phyloP scores from a whole-genome alignment of 257 asterid species.

The Scutellaria minor region DNA sequence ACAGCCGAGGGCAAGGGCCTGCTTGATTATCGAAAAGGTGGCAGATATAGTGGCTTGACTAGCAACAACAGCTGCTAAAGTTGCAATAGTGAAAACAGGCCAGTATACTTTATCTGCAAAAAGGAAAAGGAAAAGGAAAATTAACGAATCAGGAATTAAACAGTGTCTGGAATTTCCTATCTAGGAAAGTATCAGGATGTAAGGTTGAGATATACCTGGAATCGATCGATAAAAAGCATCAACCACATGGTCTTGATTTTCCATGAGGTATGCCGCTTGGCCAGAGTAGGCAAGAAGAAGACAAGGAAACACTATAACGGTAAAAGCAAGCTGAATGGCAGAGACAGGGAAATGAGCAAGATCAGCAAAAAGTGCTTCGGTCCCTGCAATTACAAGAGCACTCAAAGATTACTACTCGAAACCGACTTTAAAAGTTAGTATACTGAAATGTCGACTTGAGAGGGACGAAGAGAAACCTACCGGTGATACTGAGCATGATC shows the following conservation, averaged over 20 bases:
- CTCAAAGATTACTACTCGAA: conserved; percentile 19
- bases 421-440: neutral
- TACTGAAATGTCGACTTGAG: neutral
- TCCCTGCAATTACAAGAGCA: conserved; percentile 62
- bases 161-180: no score
- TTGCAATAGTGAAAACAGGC: conserved; percentile 88
- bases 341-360: conserved; percentile 92
- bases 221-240: conserved; percentile 97
- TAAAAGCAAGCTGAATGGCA: conserved; percentile 95
- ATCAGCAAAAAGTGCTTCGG: conserved; percentile 98
- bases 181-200: neutral
- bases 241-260: conserved; percentile 63
- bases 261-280: conserved; percentile 94
- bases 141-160: neutral
- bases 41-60: conserved; percentile 98
- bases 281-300: conserved; percentile 96
- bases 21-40: conserved; percentile 93
- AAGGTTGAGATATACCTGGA: conserved; percentile 65
- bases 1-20: conserved; percentile 94
- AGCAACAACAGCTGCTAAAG: conserved; percentile 93
- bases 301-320: conserved; percentile 86
- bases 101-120: conserved; percentile 79
- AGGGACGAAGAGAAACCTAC: conserved; percentile 61
- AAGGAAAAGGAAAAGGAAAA: neutral
- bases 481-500: conserved; percentile 97